Percentiles rank a stretch among this genome's conserved stretches.
phyloP scores from a whole-genome alignment of 2,329 filamentous ascomycete genomes.

The Ophiosphaerella narmari region DNA sequence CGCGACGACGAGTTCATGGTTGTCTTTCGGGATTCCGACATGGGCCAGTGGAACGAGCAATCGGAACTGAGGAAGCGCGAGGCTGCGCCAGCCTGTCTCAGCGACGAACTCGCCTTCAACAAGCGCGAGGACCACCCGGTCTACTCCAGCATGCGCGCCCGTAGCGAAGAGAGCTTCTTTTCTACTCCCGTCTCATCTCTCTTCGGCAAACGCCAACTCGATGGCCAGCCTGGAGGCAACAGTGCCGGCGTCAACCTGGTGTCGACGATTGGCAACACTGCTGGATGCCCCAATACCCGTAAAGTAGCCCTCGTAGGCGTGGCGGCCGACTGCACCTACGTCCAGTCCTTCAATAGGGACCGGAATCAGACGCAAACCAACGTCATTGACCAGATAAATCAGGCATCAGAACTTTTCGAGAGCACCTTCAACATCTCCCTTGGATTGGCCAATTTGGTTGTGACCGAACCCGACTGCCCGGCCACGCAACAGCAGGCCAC shows the following conservation, averaged over 20 bases:
- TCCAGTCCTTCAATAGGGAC: slow-evolving; percentile 73
- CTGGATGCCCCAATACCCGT: slow-evolving; percentile 86
- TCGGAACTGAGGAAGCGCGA: slow-evolving; percentile 67
- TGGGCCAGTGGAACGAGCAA: slow-evolving; percentile 56
- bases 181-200: slow-evolving; percentile 67
- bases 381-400: slow-evolving; percentile 82
- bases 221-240: slow-evolving; percentile 72
- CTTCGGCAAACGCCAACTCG: slow-evolving; percentile 71
- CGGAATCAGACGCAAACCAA: slow-evolving; percentile 70
- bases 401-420: slow-evolving; percentile 86
- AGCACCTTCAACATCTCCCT: slow-evolving; percentile 92
- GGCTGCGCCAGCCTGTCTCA: slow-evolving; percentile 62
- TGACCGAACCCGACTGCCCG: slow-evolving; percentile 77
- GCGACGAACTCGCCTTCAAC: slow-evolving; percentile 83
- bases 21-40: slow-evolving; percentile 89
- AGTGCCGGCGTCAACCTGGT: slow-evolving; percentile 79
- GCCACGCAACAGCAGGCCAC: slow-evolving; percentile 67
- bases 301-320: slow-evolving; percentile 91
- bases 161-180: slow-evolving; percentile 58
- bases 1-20: slow-evolving; percentile 78
- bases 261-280: slow-evolving; percentile 76
- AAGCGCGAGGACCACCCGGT: slow-evolving; percentile 71
- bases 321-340: slow-evolving; percentile 92
- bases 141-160: slow-evolving; percentile 57
- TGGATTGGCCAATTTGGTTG: slow-evolving; percentile 82